phyloP scores from a whole-genome alignment of 768 basidiomycete genomes.

The Boletus vermiculosoides region DNA sequence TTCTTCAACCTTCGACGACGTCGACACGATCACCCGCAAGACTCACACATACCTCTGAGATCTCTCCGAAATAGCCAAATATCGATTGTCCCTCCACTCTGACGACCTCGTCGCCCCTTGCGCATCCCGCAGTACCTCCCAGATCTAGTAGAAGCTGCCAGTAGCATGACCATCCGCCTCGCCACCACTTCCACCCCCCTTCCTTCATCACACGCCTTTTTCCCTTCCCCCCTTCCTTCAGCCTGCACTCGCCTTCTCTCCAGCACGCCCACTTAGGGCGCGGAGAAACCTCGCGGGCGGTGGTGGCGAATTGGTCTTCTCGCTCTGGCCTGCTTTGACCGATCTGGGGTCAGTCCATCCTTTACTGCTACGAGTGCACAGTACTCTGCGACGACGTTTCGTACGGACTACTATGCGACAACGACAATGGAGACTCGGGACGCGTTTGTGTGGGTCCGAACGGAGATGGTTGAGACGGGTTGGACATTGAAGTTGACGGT shows the following conservation, averaged over 20 bases:
- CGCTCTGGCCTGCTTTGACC: not conserved
- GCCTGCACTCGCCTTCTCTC: slow-evolving; percentile 13
- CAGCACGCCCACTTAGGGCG: slow-evolving; percentile 18
- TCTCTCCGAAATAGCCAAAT: not conserved
- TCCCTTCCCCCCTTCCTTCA: not conserved
- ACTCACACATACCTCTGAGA: not conserved
- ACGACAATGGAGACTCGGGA: not conserved
- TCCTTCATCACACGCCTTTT: not conserved
- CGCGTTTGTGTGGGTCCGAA: not conserved
- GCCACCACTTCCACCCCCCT: not conserved
- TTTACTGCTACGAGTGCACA: not conserved
- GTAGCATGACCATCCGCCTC: not conserved
- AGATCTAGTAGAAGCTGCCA: slow-evolving; percentile 2
- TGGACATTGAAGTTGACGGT: not conserved
- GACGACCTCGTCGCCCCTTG: not conserved
- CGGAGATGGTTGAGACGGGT: not conserved
- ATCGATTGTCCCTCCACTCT: not conserved
- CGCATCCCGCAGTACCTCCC: not conserved
- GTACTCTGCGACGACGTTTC: not conserved
- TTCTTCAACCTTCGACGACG: not conserved
- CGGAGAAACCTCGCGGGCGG: slow-evolving; percentile 11
- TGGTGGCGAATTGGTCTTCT: slow-evolving; percentile 2
- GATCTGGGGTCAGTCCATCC: not conserved
- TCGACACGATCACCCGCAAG: slow-evolving; percentile 1
- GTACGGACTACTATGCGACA: not conserved